phyloP scores from a whole-genome alignment of 176 grass and related monocot genomes.

The Thinopyrum elongatum region DNA sequence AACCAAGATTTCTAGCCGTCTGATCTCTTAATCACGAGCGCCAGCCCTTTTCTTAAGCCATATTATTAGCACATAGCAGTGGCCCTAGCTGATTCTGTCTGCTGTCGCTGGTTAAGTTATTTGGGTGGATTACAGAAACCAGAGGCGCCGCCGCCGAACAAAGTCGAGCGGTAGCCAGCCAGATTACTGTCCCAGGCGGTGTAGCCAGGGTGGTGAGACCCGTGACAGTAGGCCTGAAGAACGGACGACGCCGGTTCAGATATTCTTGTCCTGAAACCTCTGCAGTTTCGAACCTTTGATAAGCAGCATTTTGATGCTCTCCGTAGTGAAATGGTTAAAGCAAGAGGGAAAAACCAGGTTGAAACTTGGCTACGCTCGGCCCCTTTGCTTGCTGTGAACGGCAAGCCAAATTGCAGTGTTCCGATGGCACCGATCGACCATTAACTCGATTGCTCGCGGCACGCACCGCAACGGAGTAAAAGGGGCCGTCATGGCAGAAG shows the following conservation, averaged over 20 bases:
- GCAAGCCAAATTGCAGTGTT: not conserved
- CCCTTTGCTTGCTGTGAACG: slow-evolving; percentile 22
- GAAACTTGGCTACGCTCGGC: not conserved
- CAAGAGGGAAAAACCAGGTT: not conserved
- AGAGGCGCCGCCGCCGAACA: not conserved
- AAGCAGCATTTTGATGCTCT: too few species aligned
- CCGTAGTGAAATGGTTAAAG: not conserved
- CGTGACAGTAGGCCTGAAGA: not conserved
- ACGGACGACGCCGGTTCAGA: not conserved
- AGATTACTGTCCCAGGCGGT: too few species aligned
- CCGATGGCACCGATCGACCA: not conserved
- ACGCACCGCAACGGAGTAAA: not conserved
- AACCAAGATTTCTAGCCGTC: too few species aligned
- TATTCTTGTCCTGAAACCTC: too few species aligned
- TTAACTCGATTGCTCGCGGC: not conserved
- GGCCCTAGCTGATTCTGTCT: too few species aligned
- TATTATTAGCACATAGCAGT: not conserved
- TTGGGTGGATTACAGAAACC: not conserved
- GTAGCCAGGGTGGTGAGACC: too few species aligned
- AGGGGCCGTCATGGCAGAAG: not conserved
- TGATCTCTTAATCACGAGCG: too few species aligned
- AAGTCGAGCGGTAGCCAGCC: not conserved
- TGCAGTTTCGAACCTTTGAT: too few species aligned
- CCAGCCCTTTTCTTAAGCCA: too few species aligned
- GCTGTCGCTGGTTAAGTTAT: not conserved